phyloP scores from a whole-genome alignment of 441 rosid genomes.

The Mallotus repandus region DNA sequence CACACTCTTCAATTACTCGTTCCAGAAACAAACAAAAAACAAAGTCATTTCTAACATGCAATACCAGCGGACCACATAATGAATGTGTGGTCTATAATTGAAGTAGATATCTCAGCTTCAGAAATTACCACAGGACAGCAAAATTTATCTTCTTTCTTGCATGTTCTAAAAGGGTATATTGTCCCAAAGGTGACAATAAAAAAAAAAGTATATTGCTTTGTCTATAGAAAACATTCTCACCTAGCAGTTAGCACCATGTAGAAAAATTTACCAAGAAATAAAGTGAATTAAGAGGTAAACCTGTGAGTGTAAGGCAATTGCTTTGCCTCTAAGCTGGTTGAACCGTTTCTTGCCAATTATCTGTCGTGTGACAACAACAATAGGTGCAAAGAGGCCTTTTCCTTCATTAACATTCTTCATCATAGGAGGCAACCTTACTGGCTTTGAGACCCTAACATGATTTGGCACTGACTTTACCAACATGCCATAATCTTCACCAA shows the following conservation, averaged over 20 bases:
- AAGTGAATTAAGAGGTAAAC: conserved; percentile 19
- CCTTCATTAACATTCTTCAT: conserved; percentile 95
- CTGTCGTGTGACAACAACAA: conserved; percentile 69
- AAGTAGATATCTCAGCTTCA: neutral
- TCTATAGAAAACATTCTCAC: too few relatives aligned
- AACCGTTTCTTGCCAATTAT: conserved; percentile 78
- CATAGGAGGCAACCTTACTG: conserved; percentile 51
- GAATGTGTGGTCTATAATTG: conserved; percentile 5
- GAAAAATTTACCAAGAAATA: neutral
- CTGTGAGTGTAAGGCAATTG: conserved; percentile 97
- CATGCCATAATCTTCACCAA: conserved; percentile 52
- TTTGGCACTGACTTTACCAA: conserved; percentile 39
- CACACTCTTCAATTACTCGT: neutral
- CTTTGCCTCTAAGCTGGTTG: conserved; percentile 93
- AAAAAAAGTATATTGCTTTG: too few relatives aligned
- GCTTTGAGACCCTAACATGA: conserved; percentile 45
- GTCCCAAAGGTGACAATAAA: too few relatives aligned
- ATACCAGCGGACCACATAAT: neutral
- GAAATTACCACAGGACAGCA: neutral
- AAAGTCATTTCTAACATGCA: neutral
- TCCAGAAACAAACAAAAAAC: neutral
- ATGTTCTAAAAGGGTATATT: too few relatives aligned
- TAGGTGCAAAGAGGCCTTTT: conserved; percentile 83
- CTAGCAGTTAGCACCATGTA: too few relatives aligned
- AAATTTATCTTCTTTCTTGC: neutral